Evolutionary conservation across 192 early-diverging fungal species (phyloP).

Genomic region (Tieghemiomyces parasiticus): DNA sequence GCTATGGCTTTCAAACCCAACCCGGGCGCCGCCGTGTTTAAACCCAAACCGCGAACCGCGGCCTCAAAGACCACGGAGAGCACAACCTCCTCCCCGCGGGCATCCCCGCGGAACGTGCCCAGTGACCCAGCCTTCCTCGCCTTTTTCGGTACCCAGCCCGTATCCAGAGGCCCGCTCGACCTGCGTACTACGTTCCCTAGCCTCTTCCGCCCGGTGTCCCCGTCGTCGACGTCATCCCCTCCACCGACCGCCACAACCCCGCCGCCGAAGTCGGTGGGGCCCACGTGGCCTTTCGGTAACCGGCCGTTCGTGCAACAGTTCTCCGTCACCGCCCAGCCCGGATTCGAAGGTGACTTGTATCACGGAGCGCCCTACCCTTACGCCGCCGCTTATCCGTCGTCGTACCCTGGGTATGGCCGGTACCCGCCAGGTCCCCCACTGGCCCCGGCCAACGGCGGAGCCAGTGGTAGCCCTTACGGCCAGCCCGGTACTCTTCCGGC

Average conservation of each 20-base stretch:
- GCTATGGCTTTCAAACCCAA: conserved; percentile 67
- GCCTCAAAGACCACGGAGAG: not conserved
- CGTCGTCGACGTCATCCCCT: too few species aligned
- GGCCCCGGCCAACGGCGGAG: not conserved
- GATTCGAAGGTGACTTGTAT: conserved; percentile 27
- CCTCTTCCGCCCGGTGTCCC: conserved; percentile 14
- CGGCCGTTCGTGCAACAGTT: conserved; percentile 35
- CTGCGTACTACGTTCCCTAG: not conserved
- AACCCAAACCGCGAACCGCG: conserved; percentile 39
- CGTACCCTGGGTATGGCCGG: not conserved
- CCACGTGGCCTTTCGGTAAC: conserved; percentile 40
- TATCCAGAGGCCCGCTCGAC: conserved; percentile 15
- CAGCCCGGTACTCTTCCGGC: too few species aligned
- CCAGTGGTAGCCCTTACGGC: not conserved
- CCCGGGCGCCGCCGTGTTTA: conserved; percentile 46
- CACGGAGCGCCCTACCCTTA: conserved; percentile 22
- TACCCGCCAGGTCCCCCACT: not conserved
- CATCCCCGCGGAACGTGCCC: not conserved
- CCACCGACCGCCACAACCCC: conserved; percentile 12
- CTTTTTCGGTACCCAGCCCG: conserved; percentile 8
- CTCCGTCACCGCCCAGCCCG: conserved; percentile 24
- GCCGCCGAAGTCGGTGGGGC: conserved; percentile 16
- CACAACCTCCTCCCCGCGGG: not conserved
- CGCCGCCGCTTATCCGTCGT: conserved; percentile 10
- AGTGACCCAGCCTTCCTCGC: not conserved